Base-by-base conservation (phyloP, 306 rosid species). In the Castanospermum australe region DNA sequence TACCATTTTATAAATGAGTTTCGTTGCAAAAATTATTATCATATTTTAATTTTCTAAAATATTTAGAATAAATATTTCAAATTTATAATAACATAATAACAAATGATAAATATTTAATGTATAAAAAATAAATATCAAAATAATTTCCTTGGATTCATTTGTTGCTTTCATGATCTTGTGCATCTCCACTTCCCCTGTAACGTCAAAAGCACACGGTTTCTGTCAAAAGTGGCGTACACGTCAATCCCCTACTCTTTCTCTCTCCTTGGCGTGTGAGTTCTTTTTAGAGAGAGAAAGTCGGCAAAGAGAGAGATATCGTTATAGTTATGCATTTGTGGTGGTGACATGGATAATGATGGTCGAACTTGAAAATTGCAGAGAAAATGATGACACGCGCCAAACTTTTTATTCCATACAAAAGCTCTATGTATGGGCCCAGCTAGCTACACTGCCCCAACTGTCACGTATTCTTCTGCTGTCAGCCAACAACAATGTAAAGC, bases 381-480 rank as follows among this genome's bases (percentile, higher is more conserved):
- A 76, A 71, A 78, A 84, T 83, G 83, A 78, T 47, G 78, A 79
- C 76, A 80, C n/a, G n/a, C 42, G 35, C 39, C 61, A 4, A 28
- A 64, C 72, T 50, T 79, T 79, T 59, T 9, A 65, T 60, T 75
- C 8, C 54, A 51, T 44, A 17, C 80, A 9, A 81, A 77, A 77
- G 82, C 79, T 33, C 67, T 33, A 47, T 22, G 17, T 32, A 54
- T 76, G 87, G 89, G 82, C 85, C 95, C 91, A 78, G 17, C 30
- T 5, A 73, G 52, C 21, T 42, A 81, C 47, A 86, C 69, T 70
- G 84, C 85, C 87, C 81, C 93, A 91, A 91, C 93, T 84, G 85
- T 89, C 88, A 84, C 89, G 89, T 83, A 91, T 82, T 71, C 79
- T 67, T 79, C 90, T 77, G 83, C 84, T 83, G 85, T 83, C 82